Evolutionary conservation across 2,329 filamentous ascomycete genomes (phyloP), one percentile per base, ranked within the genome.

Genomic region (Orbilia ellipsospora): DNA sequence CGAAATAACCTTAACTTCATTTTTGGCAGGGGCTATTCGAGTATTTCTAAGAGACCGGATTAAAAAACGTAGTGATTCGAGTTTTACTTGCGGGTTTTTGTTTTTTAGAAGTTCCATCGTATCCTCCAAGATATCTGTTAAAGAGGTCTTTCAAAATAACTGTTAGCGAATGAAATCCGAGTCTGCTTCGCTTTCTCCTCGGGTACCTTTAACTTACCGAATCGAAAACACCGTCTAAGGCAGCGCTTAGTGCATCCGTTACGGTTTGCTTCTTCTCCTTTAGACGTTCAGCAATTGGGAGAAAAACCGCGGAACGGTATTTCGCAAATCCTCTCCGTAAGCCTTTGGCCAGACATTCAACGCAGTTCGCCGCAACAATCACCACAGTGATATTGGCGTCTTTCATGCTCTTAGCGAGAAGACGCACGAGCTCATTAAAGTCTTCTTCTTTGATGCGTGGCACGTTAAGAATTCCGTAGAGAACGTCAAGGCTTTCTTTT

Each of bases 1-100:
- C n/a, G 93, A 92, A 64, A 98, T 93, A 6, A 88, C 87, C 72
- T 90, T 90, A 63, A 94, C 90, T 82, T 99, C 94, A 31, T 90
- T 86, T 78, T 96, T 95, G 77, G 88, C 87, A 1, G 96, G 96
- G 2, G 95, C 92, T 16, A 92, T 90, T 78, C 90, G 87, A 0
- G 94, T 97, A 0, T 89, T 93, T 78, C 91, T 90, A 54, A 99
- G 85, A 81, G 91, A 94, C 77, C 95, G 88, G 59, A 96, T 90
- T n/a, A 99, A 85, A 80, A 99, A 98, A 77, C 92, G 93, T 83
- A 96, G 90, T 0, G 93, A 96, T 76, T 96, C 94, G 79, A 97
- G 92, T 83, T 99, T 99, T 77, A 99, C 92, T 80, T 97, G 94
- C 0, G 95, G 95, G 81, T 99, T 99, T 83, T 99, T 99, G 86